Percentiles rank a stretch among this genome's conserved stretches.
Evolutionary conservation across 2,329 filamentous ascomycete genomes (phyloP).

Genomic region (Pyrenochaeta sp.): DNA sequence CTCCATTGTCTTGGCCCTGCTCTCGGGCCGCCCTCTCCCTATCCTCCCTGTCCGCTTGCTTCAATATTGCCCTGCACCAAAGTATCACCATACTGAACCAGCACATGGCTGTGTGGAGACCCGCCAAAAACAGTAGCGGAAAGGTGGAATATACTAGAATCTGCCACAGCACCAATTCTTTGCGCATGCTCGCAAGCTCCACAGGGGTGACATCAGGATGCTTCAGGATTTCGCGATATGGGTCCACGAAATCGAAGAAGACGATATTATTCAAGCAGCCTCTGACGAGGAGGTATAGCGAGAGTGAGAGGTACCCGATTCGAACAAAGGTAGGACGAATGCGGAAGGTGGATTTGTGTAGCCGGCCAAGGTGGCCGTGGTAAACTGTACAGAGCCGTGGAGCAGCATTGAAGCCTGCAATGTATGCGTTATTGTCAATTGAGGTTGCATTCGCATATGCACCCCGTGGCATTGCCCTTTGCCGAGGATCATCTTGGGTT

Average conservation of each 20-base stretch:
- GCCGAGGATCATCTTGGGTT: background rate
- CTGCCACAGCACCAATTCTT: background rate
- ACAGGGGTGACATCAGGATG: background rate
- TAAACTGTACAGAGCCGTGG: background rate
- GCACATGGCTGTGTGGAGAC: background rate
- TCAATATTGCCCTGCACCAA: background rate
- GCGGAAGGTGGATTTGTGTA: background rate
- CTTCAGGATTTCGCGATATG: background rate
- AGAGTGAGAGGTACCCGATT: background rate
- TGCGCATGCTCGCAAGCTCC: background rate
- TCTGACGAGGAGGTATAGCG: background rate
- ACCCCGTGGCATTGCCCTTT: background rate
- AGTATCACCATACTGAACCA: background rate
- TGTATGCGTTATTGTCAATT: background rate
- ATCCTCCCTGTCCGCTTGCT: background rate
- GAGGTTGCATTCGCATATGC: background rate
- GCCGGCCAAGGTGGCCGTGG: background rate
- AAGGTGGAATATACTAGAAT: background rate
- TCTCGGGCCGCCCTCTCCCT: background rate
- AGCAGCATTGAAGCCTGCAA: background rate
- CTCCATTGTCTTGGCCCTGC: no score
- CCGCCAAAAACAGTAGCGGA: background rate
- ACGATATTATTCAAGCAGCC: background rate
- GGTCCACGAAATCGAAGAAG: background rate
- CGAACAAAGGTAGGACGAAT: background rate